These are phyloP conservation scores for Phaeomoniella chlamydospora DNA, from an alignment of 2,329 filamentous ascomycete species.

Conservation along the genomic window DNA sequence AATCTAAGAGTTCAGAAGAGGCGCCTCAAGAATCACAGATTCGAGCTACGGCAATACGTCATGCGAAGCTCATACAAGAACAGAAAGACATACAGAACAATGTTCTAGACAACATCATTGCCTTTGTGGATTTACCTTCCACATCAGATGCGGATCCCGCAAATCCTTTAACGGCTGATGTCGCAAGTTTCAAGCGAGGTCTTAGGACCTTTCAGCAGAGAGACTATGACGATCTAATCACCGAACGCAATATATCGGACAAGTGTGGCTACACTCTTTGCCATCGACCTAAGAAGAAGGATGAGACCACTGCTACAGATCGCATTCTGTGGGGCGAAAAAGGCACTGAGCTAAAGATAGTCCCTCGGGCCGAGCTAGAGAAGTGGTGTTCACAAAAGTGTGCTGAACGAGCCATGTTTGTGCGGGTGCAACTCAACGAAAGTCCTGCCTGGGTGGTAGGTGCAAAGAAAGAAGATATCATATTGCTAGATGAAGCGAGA, in stretches of 20 bases:
- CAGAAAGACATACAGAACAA: slow-evolving; percentile 63
- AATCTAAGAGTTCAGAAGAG: neutral
- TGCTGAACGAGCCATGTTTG: slow-evolving; percentile 63
- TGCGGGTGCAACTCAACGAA: slow-evolving; percentile 78
- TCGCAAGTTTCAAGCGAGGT: slow-evolving; percentile 47
- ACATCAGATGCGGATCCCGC: slow-evolving; percentile 34
- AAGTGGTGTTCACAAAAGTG: slow-evolving; percentile 79
- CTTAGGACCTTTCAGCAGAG: slow-evolving; percentile 65
- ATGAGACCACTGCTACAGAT: slow-evolving; percentile 47
- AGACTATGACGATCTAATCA: slow-evolving; percentile 79
- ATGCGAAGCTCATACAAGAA: slow-evolving; percentile 69
- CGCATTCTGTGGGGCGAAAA: slow-evolving; percentile 47
- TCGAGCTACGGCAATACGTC: slow-evolving; percentile 57
- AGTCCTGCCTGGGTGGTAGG: slow-evolving; percentile 73
- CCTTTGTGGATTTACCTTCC: slow-evolving; percentile 51
- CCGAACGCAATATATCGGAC: slow-evolving; percentile 73
- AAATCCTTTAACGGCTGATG: slow-evolving; percentile 44
- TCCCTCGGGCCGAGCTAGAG: slow-evolving; percentile 58
- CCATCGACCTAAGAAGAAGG: slow-evolving; percentile 43
- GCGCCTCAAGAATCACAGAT: slow-evolving; percentile 7
- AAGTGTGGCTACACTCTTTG: slow-evolving; percentile 80
- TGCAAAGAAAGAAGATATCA: slow-evolving; percentile 41
- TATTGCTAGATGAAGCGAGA: slow-evolving; percentile 49
- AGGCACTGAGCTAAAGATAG: slow-evolving; percentile 47
- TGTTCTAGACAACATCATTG: slow-evolving; percentile 59